Base-by-base conservation (phyloP, 805 yeast genomes). In the Myxozyma kluyveri region DNA sequence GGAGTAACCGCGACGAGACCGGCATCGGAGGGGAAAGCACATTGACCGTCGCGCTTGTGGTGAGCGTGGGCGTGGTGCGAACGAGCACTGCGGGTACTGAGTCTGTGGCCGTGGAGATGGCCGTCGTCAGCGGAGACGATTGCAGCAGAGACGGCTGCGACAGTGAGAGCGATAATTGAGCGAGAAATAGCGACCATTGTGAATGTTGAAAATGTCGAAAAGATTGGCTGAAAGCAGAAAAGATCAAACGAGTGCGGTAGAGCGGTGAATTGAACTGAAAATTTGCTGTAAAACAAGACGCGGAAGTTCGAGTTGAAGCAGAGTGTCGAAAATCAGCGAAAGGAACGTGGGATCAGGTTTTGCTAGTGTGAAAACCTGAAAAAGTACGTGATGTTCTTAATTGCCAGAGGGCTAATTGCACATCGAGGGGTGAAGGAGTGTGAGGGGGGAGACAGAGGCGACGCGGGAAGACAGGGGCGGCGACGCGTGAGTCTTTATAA, bases 1-100 rank as follows among this genome's bases (percentile, higher is more conserved):
- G 75, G 72, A 46, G 88, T 82, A 45, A 88, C 84, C 2, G 82
- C 72, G 17, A 88, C 91, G 62, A 89, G 74, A 6, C 88, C 89
- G 23, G 73, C 73, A 49, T 77, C 72, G 22, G 75, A 58, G 32
- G 96, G 96, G 71, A 88, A 87, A 2, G 77, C 59, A 70, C 96
- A 88, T 36, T 54, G 52, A 40, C 45, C 41, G 19, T 51, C 33
- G 21, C 42, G 14, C 21, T 54, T 49, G 18, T 12, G 22, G 12
- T 29, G 19, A 24, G 50, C 44, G 21, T 43, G 19, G 21, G 44
- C 31, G 41, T 44, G 53, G n/a, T 56, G 39, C 14, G 47, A 49
- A 21, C 51, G 42, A 2, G 48, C 45, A 10, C 40, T 53, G 14
- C 54, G 45, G 22, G 48, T 29, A 9, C 42, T 41, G 21, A 60